A percentile compares a stretch with the other conserved stretches of the same genome.
Conservation (phyloP, 306 rosid genomes). For the Castanea sativa region DNA sequence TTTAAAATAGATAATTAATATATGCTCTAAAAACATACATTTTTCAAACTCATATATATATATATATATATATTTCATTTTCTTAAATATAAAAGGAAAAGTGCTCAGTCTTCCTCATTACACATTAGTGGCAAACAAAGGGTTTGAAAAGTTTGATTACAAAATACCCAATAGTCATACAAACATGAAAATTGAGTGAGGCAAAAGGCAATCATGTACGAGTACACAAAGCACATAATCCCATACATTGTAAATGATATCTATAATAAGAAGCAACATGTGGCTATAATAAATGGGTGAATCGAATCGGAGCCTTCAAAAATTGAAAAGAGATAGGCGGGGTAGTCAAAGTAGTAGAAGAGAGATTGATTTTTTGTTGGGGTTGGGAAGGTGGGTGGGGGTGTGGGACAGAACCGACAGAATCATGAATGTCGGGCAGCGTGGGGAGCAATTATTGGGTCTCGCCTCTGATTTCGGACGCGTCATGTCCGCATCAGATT, state of each 20-base stretch:
- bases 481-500: conserved; percentile 93
- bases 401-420: conserved; percentile 56
- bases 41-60: fast-evolving
- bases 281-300: no score
- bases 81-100: no score
- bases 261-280: background rate
- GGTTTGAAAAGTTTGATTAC: no score
- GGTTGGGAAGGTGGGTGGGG: background rate
- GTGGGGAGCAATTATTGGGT: conserved; percentile 92
- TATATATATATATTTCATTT: no score
- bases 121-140: no score
- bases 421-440: conserved; percentile 87
- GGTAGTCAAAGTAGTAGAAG: conserved; percentile 12
- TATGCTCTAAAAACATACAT: fast-evolving
- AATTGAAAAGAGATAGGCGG: conserved; percentile 31
- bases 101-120: no score
- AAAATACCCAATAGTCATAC: no score
- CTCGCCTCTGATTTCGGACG: conserved; percentile 89
- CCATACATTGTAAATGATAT: background rate
- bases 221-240: no score
- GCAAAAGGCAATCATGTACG: no score
- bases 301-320: background rate
- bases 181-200: no score
- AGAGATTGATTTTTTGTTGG: conserved; percentile 15
- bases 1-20: fast-evolving